Evolutionary conservation across 345 rosid species (phyloP).

Genomic region (Citrus sp.): DNA sequence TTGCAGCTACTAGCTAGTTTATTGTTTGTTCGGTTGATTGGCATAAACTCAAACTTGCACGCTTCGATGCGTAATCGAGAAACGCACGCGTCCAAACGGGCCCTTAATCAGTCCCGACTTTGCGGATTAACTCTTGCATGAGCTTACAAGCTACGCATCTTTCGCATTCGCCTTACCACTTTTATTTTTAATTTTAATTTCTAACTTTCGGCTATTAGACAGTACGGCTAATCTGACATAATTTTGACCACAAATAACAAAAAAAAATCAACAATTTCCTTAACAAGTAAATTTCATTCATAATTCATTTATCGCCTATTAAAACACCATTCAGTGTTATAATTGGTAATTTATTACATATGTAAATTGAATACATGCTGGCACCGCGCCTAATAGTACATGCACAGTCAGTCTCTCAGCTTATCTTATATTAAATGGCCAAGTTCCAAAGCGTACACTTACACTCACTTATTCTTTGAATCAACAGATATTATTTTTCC

Average conservation of each 20-base stretch:
- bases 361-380: not conserved
- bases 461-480: slow-evolving; percentile 17
- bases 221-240: not conserved
- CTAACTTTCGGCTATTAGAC: not conserved
- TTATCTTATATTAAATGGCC: not conserved
- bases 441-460: slow-evolving; percentile 5
- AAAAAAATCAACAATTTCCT: not conserved
- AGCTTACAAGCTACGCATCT: slow-evolving; percentile 56
- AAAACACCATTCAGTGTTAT: not conserved
- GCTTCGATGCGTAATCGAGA: slow-evolving; percentile 32
- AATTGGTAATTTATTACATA: slow-evolving; percentile 9
- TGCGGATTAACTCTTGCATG: not conserved
- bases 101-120: not conserved
- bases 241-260: not conserved
- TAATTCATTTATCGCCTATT: not conserved
- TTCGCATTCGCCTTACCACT: not conserved
- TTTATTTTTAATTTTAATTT: too few species aligned
- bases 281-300: not conserved
- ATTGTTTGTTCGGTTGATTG: not conserved
- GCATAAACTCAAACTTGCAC: slow-evolving; percentile 38
- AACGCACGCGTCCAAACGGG: slow-evolving; percentile 21
- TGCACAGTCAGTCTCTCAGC: not conserved
- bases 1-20: not conserved
- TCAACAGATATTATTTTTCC: not conserved
- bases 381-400: not conserved